Evolutionary conservation across 257 asterid genomes (phyloP).

Genomic region (Catharanthus roseus): DNA sequence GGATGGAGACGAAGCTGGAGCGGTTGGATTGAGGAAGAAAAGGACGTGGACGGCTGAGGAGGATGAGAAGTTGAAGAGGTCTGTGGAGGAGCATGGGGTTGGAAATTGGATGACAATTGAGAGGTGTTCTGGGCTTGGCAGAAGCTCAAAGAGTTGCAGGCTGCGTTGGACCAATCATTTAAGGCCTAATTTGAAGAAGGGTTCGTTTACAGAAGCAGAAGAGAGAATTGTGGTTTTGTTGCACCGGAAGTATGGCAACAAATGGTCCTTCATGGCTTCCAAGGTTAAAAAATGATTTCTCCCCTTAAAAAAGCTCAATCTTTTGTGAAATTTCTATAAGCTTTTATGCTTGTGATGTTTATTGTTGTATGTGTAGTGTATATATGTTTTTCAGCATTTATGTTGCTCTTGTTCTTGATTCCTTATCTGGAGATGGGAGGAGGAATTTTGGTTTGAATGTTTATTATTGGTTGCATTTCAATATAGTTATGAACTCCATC

Average conservation of each 20-base stretch:
- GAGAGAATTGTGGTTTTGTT: conserved; percentile 35
- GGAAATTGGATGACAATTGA: conserved; percentile 43
- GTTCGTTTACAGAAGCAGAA: conserved; percentile 37
- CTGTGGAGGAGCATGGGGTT: conserved; percentile 42
- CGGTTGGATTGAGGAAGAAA: conserved; percentile 23
- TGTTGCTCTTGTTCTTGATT: neutral
- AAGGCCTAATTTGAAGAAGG: conserved; percentile 50
- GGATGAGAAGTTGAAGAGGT: conserved; percentile 41
- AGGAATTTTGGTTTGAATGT: neutral
- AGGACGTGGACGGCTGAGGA: conserved; percentile 66
- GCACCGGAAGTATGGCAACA: conserved; percentile 48
- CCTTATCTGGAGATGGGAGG: neutral
- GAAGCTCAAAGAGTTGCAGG: conserved; percentile 55
- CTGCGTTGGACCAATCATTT: conserved; percentile 56
- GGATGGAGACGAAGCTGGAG: neutral
- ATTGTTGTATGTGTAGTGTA: neutral
- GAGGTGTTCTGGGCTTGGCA: conserved; percentile 33
- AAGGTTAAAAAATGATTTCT: conserved; percentile 21
- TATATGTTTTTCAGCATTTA: neutral
- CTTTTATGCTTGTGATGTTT: neutral
- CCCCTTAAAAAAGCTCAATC: neutral
- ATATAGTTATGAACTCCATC: neutral
- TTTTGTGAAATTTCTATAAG: neutral
- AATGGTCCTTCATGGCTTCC: conserved; percentile 59
- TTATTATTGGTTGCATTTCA: neutral